A percentile compares a stretch with the other conserved stretches of the same genome.
Evolutionary conservation across 2,329 filamentous ascomycete species (phyloP).

Genomic region (Dactylellina parvicollis): DNA sequence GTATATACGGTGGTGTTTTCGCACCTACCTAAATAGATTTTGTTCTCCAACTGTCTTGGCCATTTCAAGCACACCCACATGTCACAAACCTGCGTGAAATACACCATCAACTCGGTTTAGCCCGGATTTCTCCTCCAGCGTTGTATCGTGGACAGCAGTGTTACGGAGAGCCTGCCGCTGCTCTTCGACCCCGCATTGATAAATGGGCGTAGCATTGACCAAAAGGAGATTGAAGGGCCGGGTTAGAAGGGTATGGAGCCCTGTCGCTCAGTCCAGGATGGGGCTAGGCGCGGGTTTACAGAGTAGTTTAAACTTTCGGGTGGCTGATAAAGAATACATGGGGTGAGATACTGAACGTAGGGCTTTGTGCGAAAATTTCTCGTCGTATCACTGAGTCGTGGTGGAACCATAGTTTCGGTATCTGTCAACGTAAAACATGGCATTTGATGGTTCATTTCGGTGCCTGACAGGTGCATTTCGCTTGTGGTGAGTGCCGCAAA

Average conservation of each 20-base stretch:
- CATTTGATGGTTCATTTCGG: not conserved
- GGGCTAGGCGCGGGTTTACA: not conserved
- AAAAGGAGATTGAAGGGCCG: constrained; percentile 13
- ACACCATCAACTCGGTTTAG: not conserved
- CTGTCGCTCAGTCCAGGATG: not conserved
- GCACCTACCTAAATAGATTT: constrained; percentile 16
- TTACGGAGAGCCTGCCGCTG: not conserved
- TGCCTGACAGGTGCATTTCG: no score
- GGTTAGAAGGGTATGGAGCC: not conserved
- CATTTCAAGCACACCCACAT: not conserved
- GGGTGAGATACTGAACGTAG: not conserved
- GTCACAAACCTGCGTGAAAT: not conserved
- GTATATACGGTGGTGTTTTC: not conserved
- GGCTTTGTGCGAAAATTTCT: no score
- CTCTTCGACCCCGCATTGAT: constrained; percentile 8
- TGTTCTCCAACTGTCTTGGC: not conserved
- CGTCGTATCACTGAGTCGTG: no score
- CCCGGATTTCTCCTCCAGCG: not conserved
- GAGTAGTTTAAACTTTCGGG: constrained; percentile 9
- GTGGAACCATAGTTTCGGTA: no score
- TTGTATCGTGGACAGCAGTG: not conserved
- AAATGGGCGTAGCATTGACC: constrained; percentile 12
- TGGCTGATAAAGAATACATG: constrained; percentile 4
- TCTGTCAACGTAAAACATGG: not conserved
- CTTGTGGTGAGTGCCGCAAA: no score